These are phyloP conservation scores for Agrostemma githago DNA, from an alignment of 148 eudicot genomes.

Conservation along the genomic window DNA sequence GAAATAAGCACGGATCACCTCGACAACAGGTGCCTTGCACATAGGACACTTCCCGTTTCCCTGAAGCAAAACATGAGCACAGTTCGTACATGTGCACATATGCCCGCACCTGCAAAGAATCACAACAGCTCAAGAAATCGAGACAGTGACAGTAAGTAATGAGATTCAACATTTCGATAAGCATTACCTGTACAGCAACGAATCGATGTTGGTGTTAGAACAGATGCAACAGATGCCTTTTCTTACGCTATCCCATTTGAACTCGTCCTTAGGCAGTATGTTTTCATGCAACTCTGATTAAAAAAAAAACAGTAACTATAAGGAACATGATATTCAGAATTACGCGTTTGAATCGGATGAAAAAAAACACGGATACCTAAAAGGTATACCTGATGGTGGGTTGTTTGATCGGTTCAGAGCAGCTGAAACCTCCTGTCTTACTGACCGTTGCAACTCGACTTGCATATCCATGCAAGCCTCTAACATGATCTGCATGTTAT, in stretches of 20 bases:
- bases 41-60: conserved; percentile 66
- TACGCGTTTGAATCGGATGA: background rate
- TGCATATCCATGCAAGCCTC: conserved; percentile 96
- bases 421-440: conserved; percentile 76
- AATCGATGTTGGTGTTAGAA: conserved; percentile 53
- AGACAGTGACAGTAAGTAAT: too few species aligned
- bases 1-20: conserved; percentile 72
- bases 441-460: conserved; percentile 72
- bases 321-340: background rate
- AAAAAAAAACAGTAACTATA: background rate
- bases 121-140: background rate
- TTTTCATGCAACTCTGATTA: conserved; percentile 32
- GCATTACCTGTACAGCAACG: conserved; percentile 74
- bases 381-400: conserved; percentile 42
- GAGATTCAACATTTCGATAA: background rate
- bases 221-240: conserved; percentile 85
- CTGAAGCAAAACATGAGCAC: conserved; percentile 59
- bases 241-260: conserved; percentile 61
- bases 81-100: conserved; percentile 84
- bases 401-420: conserved; percentile 54
- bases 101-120: conserved; percentile 72
- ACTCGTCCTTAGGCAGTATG: conserved; percentile 34
- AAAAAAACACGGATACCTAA: background rate
- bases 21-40: conserved; percentile 83
- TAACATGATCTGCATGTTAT: conserved; percentile 82